Evolutionary conservation across 495 filamentous ascomycete genomes (phyloP), one percentile per base, ranked within the genome.

Genomic region (Podospora tetraspora): DNA sequence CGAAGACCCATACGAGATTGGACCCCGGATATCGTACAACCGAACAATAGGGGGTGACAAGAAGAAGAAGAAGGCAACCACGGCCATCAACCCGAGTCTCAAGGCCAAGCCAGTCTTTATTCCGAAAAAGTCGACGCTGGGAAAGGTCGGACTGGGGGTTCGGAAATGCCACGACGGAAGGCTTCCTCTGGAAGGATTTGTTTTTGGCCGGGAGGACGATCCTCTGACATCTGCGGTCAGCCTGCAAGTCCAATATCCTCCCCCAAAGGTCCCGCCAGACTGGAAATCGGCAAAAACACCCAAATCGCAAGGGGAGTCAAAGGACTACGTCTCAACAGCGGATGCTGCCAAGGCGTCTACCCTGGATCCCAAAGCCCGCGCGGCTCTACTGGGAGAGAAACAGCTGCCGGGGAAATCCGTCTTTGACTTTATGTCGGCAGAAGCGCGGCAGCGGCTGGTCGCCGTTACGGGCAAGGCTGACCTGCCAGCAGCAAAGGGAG

Each of bases 1-100:
- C 66, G 95, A 97, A 74, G 96, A 98, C 73, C 91, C 92, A 0
- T 98, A 97, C 79, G 91, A 92, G 59, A 86, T 98, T 23, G 94
- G 95, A 0, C 95, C 95, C 9, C 88, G 88, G 73, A 94, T 96
- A 75, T 92, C 90, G n/a, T 97, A 97, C 76, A 97, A 92, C 72
- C 84, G 88, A 61, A 84, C 88, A 4, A 89, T 98, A 74, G 94
- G 92, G 29, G 90, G 90, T 3, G 91, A 94, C 62, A 96, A 92
- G 76, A 94, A 93, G 82, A 91, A 92, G 72, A 92, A 90, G 72
- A 91, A 88, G 67, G 81, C 75, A 1, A 77, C 77, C 11, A 83
- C 84, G 8, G 60, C 83, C 12, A 76, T 76, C 5, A 93, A 93
- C 60, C 88, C 91, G n/a, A 74, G 89, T 2, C 68, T 93, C 8